Conservation (phyloP, 305 asterid genomes). For the Coffea humblotiana region DNA sequence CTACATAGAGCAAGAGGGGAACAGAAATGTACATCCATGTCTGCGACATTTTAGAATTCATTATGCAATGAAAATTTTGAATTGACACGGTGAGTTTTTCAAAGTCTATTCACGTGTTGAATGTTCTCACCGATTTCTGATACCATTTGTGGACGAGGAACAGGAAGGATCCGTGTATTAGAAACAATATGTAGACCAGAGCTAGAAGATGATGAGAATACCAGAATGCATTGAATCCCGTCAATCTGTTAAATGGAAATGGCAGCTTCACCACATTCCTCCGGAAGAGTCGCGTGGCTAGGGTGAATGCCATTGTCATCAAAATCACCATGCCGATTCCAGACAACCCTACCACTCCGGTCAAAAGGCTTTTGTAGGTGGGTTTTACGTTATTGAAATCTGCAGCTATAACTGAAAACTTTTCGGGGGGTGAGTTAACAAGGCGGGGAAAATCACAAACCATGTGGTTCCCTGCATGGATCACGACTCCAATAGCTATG, state of each 20-base stretch:
- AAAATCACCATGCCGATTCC: slow-evolving; percentile 69
- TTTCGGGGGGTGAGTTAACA: slow-evolving; percentile 55
- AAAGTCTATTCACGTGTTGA: background rate
- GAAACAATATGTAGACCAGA: slow-evolving; percentile 64
- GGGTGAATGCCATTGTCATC: slow-evolving; percentile 67
- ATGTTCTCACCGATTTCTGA: slow-evolving; percentile 63
- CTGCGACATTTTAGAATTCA: slow-evolving; percentile 35
- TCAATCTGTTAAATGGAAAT: slow-evolving; percentile 65
- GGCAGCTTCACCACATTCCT: slow-evolving; percentile 65
- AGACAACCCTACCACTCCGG: slow-evolving; percentile 51
- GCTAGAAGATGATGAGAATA: slow-evolving; percentile 88
- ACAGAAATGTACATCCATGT: slow-evolving; percentile 88
- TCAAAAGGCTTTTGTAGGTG: slow-evolving; percentile 46
- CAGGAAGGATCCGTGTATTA: slow-evolving; percentile 70
- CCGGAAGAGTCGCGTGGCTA: slow-evolving; percentile 69
- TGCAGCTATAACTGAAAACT: slow-evolving; percentile 55
- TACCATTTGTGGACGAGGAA: slow-evolving; percentile 77
- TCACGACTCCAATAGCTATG: slow-evolving; percentile 55
- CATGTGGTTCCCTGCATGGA: slow-evolving; percentile 75
- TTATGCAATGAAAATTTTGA: background rate
- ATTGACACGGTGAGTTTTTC: background rate
- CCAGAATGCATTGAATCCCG: slow-evolving; percentile 97
- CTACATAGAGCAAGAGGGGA: slow-evolving; percentile 69
- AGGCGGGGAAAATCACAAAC: slow-evolving; percentile 79
- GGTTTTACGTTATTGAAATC: slow-evolving; percentile 62